Evolutionary conservation across 2,329 filamentous ascomycete genomes (phyloP).

Genomic region (Xylaria sp.): DNA sequence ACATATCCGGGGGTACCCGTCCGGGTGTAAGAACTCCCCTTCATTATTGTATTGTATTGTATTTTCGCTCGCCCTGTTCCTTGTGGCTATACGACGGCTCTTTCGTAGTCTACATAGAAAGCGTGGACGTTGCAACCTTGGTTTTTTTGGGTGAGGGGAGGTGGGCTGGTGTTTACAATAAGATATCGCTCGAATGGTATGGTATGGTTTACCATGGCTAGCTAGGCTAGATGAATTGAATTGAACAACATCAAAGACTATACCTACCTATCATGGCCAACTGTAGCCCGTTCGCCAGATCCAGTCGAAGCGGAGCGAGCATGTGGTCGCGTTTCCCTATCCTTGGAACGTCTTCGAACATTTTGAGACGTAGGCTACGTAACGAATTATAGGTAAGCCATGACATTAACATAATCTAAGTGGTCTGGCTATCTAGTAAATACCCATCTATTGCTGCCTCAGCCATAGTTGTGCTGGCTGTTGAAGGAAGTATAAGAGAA

Average conservation of each 20-base stretch:
- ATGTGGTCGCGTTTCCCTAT: neutral
- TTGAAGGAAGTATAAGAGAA: no score
- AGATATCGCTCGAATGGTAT: conserved; percentile 5
- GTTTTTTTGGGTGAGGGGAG: no score
- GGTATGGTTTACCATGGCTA: conserved; percentile 14
- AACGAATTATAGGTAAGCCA: no score
- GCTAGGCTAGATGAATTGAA: conserved; percentile 4
- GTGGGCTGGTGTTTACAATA: neutral
- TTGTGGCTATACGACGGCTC: neutral
- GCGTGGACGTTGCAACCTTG: neutral
- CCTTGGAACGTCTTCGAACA: neutral
- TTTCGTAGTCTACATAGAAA: neutral
- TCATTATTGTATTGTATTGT: conserved; percentile 14
- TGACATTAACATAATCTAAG: no score
- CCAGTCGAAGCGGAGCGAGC: neutral
- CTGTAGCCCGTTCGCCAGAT: neutral
- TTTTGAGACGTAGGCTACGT: neutral
- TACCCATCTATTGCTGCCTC: no score
- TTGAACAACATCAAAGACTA: conserved; percentile 7
- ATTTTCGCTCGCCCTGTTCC: neutral
- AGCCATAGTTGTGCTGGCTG: no score
- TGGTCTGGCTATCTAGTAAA: no score
- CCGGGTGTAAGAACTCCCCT: neutral
- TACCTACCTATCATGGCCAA: neutral
- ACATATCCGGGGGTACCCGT: conserved; percentile 2